These are phyloP conservation scores for Aspergillus cejpii DNA, from an alignment of 2,329 filamentous ascomycete genomes.

Conservation along the genomic window DNA sequence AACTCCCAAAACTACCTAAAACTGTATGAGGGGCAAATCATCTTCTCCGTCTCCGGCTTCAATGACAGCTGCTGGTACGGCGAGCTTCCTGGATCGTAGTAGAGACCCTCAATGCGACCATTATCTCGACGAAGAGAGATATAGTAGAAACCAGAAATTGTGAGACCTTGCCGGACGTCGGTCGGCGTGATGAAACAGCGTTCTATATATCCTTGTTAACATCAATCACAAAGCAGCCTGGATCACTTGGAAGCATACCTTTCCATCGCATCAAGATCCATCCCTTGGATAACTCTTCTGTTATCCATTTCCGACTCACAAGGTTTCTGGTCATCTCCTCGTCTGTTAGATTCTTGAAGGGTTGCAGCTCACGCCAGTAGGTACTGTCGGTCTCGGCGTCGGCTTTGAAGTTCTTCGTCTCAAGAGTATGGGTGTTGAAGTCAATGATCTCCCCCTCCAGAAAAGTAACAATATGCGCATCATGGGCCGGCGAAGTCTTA, in stretches of 20 bases:
- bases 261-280: slow-evolving; percentile 51
- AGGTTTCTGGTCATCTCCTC: slow-evolving; percentile 41
- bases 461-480: slow-evolving; percentile 55
- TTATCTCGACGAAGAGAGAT: slow-evolving; percentile 42
- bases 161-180: slow-evolving; percentile 43
- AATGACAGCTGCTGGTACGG: slow-evolving; percentile 45
- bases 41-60: slow-evolving; percentile 35
- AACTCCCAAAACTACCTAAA: slow-evolving; percentile 28
- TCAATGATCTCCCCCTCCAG: slow-evolving; percentile 65
- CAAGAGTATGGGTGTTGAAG: slow-evolving; percentile 47
- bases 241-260: slow-evolving; percentile 26
- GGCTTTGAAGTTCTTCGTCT: slow-evolving; percentile 44
- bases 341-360: slow-evolving; percentile 42
- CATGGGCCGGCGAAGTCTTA: slow-evolving; percentile 39
- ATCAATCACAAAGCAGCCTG: background rate
- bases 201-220: slow-evolving; percentile 31
- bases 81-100: slow-evolving; percentile 46
- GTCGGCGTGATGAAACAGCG: slow-evolving; percentile 45
- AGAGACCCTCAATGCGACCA: slow-evolving; percentile 44
- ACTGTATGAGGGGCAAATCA: slow-evolving; percentile 39
- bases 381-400: slow-evolving; percentile 43
- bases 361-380: slow-evolving; percentile 46
- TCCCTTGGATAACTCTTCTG: slow-evolving; percentile 36
- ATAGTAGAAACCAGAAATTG: slow-evolving; percentile 48
- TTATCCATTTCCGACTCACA: slow-evolving; percentile 42